These are phyloP conservation scores for Sanghuangporus weigelae DNA, from an alignment of 1,284 basidiomycete genomes.

Conservation along the genomic window DNA sequence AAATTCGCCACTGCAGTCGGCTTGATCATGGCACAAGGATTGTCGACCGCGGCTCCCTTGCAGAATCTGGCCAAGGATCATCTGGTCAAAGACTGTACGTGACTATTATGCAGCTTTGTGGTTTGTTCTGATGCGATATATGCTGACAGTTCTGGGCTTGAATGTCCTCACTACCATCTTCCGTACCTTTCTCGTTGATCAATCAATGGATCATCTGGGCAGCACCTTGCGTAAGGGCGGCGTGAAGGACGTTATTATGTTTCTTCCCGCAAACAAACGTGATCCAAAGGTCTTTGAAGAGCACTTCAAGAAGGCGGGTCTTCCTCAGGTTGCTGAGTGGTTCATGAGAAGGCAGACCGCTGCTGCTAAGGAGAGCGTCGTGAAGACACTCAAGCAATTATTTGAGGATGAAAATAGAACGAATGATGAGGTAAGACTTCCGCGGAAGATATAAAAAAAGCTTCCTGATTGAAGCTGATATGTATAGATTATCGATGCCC, in stretches of 20 bases:
- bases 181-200: slow-evolving; percentile 73
- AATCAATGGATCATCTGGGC: slow-evolving; percentile 84
- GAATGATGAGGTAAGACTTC: slow-evolving; percentile 15
- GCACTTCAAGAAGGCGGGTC: slow-evolving; percentile 78
- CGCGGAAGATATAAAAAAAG: not conserved
- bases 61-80: slow-evolving; percentile 88
- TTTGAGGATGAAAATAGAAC: slow-evolving; percentile 36
- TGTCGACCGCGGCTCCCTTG: slow-evolving; percentile 73
- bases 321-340: slow-evolving; percentile 84
- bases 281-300: slow-evolving; percentile 71
- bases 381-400: slow-evolving; percentile 55
- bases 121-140: not conserved
- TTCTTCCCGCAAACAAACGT: slow-evolving; percentile 84
- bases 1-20: slow-evolving; percentile 82
- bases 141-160: slow-evolving; percentile 61
- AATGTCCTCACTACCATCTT: slow-evolving; percentile 77
- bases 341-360: slow-evolving; percentile 84
- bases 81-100: slow-evolving; percentile 85
- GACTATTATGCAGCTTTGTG: not conserved
- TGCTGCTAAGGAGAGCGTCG: slow-evolving; percentile 64
- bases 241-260: slow-evolving; percentile 79
- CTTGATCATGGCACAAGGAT: slow-evolving; percentile 77
- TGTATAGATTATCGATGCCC: slow-evolving; percentile 63
- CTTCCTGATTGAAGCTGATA: not conserved
- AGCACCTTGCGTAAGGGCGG: slow-evolving; percentile 74